Conservation (phyloP, 108 stramenopile species). For the Fistulifera solaris region DNA sequence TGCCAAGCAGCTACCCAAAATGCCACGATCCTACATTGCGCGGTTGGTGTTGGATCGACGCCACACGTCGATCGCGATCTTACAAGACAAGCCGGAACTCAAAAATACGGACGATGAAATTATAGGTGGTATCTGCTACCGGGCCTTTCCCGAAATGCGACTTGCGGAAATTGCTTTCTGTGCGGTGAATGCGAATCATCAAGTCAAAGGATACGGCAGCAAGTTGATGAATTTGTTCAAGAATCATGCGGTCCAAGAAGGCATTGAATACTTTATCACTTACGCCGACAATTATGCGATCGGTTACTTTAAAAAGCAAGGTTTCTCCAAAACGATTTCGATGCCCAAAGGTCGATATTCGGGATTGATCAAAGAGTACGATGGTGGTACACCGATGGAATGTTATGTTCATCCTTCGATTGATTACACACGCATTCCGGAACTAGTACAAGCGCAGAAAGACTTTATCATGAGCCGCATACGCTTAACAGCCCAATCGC, state of each 20-base stretch:
- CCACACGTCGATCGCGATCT: conserved; percentile 81
- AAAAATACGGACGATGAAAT: conserved; percentile 78
- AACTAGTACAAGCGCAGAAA: conserved; percentile 74
- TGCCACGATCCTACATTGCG: conserved; percentile 80
- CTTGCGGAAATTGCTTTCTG: not conserved
- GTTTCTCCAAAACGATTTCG: conserved; percentile 78
- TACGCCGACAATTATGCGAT: conserved; percentile 99
- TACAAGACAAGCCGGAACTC: conserved; percentile 49
- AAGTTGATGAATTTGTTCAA: conserved; percentile 98
- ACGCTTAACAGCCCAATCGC: conserved; percentile 43
- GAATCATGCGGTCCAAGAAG: conserved; percentile 69
- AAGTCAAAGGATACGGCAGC: conserved; percentile 93
- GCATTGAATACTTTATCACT: conserved; percentile 94
- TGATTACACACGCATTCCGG: conserved; percentile 79
- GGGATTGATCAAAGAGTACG: conserved; percentile 98
- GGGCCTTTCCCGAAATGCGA: conserved; percentile 86
- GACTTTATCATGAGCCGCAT: conserved; percentile 60
- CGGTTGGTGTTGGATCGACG: conserved; percentile 94
- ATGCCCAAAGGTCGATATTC: conserved; percentile 83
- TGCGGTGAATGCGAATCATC: conserved; percentile 11
- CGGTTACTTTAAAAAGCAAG: conserved; percentile 98
- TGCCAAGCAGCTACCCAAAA: conserved; percentile 89
- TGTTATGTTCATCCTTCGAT: conserved; percentile 96
- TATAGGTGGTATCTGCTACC: conserved; percentile 95
- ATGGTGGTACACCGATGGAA: conserved; percentile 98